These are phyloP conservation scores for Rugonectria rugulosa DNA, from an alignment of 2,329 filamentous ascomycete genomes.

Conservation along the genomic window DNA sequence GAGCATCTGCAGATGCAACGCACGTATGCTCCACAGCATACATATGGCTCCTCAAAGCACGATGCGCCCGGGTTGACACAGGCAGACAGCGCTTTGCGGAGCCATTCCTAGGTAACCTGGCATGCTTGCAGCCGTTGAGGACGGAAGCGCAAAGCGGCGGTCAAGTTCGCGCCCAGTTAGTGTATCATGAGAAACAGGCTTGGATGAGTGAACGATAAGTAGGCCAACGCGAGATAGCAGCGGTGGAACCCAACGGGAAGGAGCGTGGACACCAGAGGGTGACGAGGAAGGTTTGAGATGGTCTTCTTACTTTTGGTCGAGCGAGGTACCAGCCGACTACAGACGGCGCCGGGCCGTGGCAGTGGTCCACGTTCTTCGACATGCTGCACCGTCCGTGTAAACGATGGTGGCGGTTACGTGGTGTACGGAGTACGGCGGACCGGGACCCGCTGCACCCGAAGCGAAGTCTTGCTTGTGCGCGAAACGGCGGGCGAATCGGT, in stretches of 20 bases:
- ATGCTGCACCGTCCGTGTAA: neutral
- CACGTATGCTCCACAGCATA: slow-evolving; percentile 8
- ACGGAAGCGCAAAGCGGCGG: slow-evolving; percentile 4
- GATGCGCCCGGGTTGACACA: neutral
- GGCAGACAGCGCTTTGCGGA: neutral
- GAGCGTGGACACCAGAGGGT: neutral
- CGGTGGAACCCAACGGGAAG: slow-evolving; percentile 1
- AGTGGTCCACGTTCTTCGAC: slow-evolving; percentile 8
- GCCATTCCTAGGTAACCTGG: neutral
- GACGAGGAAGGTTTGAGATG: slow-evolving; percentile 1
- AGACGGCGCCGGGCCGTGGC: slow-evolving; percentile 9
- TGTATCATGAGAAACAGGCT: neutral
- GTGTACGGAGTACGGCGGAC: slow-evolving; percentile 15
- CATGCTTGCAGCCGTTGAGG: neutral
- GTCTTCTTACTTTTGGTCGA: neutral
- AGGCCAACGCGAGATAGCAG: neutral
- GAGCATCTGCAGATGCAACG: slow-evolving; percentile 9
- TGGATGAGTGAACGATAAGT: neutral
- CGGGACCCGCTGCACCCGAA: slow-evolving; percentile 19
- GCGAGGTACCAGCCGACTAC: slow-evolving; percentile 15
- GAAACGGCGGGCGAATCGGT: slow-evolving; percentile 11
- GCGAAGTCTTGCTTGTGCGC: slow-evolving; percentile 8
- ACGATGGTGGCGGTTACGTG: neutral
- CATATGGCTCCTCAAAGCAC: slow-evolving; percentile 3
- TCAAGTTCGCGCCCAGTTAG: slow-evolving; percentile 9